Conservation (phyloP, 495 filamentous ascomycete genomes). For the Penicillium robsamsonii region DNA sequence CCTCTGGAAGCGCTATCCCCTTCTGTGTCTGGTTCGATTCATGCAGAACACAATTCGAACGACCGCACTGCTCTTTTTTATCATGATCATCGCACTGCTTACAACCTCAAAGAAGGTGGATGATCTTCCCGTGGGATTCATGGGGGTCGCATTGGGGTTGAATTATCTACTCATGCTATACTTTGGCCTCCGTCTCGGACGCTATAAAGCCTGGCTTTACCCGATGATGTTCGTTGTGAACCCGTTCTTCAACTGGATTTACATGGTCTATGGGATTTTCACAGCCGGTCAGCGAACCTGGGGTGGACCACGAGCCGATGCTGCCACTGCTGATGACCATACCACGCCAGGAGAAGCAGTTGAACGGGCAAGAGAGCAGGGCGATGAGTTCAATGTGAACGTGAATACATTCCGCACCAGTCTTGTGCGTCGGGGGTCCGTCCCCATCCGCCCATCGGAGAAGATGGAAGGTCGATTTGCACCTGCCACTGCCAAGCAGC, state of each 20-base stretch:
- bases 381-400: conserved; percentile 90
- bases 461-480: conserved; percentile 63
- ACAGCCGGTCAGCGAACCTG: conserved; percentile 95
- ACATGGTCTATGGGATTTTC: conserved; percentile 87
- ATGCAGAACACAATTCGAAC: conserved; percentile 97
- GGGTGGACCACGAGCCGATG: conserved; percentile 93
- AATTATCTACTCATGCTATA: conserved; percentile 98
- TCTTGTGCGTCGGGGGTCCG: conserved; percentile 46
- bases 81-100: conserved; percentile 84
- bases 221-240: conserved; percentile 94
- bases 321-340: conserved; percentile 72
- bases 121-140: conserved; percentile 89
- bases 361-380: conserved; percentile 71
- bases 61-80: conserved; percentile 92
- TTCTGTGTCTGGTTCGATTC: conserved; percentile 85
- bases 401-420: conserved; percentile 85
- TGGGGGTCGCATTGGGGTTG: conserved; percentile 88
- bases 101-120: conserved; percentile 75
- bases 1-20: conserved; percentile 87
- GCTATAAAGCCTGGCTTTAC: conserved; percentile 93
- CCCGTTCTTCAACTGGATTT: conserved; percentile 98
- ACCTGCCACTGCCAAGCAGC: conserved; percentile 37
- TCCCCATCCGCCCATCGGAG: conserved; percentile 69
- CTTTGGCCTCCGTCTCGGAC: conserved; percentile 80
- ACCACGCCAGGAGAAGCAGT: conserved; percentile 84